Conservation (phyloP, 1,284 basidiomycete genomes). For the Porogramme epimiltina region DNA sequence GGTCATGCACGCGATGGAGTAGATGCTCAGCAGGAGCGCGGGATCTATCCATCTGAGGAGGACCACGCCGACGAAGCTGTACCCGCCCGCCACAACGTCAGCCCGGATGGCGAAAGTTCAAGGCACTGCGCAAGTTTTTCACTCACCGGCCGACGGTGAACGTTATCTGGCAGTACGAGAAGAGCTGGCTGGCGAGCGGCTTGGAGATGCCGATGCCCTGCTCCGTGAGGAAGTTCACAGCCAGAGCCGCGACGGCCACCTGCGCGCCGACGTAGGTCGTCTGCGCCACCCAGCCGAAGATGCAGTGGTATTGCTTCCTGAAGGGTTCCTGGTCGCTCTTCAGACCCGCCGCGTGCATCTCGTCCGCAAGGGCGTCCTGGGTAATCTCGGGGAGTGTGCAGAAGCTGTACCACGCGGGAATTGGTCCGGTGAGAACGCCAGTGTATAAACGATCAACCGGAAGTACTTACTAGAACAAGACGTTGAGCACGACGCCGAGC, state of each 20-base stretch:
- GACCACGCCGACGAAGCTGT: constrained; percentile 62
- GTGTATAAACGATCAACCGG: no score
- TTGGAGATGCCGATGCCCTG: constrained; percentile 60
- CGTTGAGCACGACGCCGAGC: constrained; percentile 62
- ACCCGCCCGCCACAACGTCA: not conserved
- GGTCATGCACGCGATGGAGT: constrained; percentile 51
- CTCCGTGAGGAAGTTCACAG: constrained; percentile 70
- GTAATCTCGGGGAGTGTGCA: constrained; percentile 77
- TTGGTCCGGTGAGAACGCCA: not conserved
- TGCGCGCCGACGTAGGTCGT: constrained; percentile 77
- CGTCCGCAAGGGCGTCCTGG: constrained; percentile 60
- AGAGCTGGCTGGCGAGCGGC: constrained; percentile 59
- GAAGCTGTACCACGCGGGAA: constrained; percentile 45
- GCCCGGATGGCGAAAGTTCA: not conserved
- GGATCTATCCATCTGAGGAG: constrained; percentile 68
- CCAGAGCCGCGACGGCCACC: constrained; percentile 72
- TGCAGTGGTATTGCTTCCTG: constrained; percentile 70
- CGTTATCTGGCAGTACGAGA: constrained; percentile 74
- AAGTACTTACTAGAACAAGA: constrained; percentile 65
- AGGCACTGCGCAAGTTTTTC: not conserved
- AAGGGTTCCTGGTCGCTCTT: constrained; percentile 56
- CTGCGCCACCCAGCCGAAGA: constrained; percentile 74
- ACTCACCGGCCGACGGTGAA: constrained; percentile 68
- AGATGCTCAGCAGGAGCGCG: constrained; percentile 61
- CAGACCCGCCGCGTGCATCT: constrained; percentile 48